Evolutionary conservation across 768 basidiomycete genomes (phyloP).

Genomic region (Leccinum olivaceopallidum): DNA sequence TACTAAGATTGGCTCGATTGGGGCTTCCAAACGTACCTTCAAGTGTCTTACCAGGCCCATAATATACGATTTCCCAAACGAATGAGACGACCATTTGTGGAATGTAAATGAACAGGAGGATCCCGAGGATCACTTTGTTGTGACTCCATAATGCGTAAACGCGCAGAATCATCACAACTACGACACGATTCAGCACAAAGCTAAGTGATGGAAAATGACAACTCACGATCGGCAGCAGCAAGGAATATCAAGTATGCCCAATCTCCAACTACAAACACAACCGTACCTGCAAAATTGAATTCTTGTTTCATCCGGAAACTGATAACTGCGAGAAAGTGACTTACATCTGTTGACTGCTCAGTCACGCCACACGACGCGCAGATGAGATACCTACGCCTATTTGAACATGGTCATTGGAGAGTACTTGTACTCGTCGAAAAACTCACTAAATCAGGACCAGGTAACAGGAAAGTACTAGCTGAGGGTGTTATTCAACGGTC

Average conservation of each 20-base stretch:
- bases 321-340: background rate
- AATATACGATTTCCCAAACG: background rate
- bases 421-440: background rate
- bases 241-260: background rate
- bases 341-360: background rate
- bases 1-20: background rate
- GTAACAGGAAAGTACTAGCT: background rate
- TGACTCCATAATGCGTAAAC: constrained; percentile 1
- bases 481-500: background rate
- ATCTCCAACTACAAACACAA: background rate
- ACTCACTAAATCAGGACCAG: background rate
- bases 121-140: background rate
- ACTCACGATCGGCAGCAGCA: background rate
- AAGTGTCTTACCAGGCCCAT: background rate
- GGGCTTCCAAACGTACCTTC: background rate
- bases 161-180: constrained; percentile 2
- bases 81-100: background rate
- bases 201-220: no score
- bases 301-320: no score
- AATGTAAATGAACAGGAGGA: background rate
- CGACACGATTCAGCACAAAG: background rate
- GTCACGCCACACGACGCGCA: background rate
- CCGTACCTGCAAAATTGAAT: background rate
- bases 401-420: background rate
- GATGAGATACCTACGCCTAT: background rate